These are phyloP conservation scores for Aspergillus spinulosporus DNA, from an alignment of 2,329 filamentous ascomycete species.

Conservation along the genomic window DNA sequence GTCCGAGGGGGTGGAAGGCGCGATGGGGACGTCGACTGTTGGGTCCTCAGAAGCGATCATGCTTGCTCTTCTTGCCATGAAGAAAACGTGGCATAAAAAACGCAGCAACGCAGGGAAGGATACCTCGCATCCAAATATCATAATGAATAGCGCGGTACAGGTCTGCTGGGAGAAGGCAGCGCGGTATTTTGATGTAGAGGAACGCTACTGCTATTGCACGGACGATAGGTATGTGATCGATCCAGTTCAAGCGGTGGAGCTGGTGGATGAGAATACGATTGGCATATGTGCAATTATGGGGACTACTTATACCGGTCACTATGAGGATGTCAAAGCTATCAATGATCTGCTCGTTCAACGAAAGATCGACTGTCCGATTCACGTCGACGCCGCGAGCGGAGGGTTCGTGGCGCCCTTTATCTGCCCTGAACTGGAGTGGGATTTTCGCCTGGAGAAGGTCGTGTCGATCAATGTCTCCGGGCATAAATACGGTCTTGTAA, in stretches of 20 bases:
- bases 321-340: slow-evolving; percentile 89
- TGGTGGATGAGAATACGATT: slow-evolving; percentile 72
- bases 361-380: slow-evolving; percentile 78
- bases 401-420: slow-evolving; percentile 94
- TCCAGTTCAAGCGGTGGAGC: slow-evolving; percentile 60
- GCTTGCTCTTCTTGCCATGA: slow-evolving; percentile 73
- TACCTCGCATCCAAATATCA: slow-evolving; percentile 76
- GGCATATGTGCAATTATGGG: slow-evolving; percentile 90
- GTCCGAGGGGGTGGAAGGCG: slow-evolving; percentile 26
- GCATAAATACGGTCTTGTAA: slow-evolving; percentile 71
- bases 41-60: slow-evolving; percentile 75
- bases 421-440: slow-evolving; percentile 80
- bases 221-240: slow-evolving; percentile 64
- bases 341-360: slow-evolving; percentile 80
- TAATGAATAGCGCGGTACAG: slow-evolving; percentile 96
- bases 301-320: slow-evolving; percentile 93
- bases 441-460: slow-evolving; percentile 85
- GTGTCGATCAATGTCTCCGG: slow-evolving; percentile 93
- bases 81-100: slow-evolving; percentile 88
- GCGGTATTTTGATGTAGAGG: slow-evolving; percentile 89
- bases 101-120: slow-evolving; percentile 81
- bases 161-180: slow-evolving; percentile 96
- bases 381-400: slow-evolving; percentile 89
- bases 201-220: slow-evolving; percentile 71
- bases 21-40: slow-evolving; percentile 84